These are phyloP conservation scores for Thinopyrum obtusiflorum DNA, from an alignment of 202 grass and related monocot genomes.

Conservation along the genomic window DNA sequence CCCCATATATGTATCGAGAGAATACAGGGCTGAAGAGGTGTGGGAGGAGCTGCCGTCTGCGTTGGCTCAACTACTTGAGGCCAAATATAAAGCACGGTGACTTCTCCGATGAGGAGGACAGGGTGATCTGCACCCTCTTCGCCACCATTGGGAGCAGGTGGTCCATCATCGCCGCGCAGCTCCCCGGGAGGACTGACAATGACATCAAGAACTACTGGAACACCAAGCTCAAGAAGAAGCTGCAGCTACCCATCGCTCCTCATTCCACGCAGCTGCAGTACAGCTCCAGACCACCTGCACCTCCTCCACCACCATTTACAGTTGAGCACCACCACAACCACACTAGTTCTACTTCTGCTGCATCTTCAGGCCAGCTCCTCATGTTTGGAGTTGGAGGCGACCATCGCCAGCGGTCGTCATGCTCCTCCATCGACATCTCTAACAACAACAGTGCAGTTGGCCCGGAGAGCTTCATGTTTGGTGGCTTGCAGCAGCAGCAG, in stretches of 20 bases:
- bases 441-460: not conserved
- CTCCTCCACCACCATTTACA: not conserved
- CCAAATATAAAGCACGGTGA: not conserved
- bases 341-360: not conserved
- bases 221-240: slow-evolving; percentile 67
- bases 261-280: not conserved
- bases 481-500: not conserved
- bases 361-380: not conserved
- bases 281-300: not conserved
- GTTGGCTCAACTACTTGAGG: not conserved
- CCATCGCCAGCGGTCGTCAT: too few species aligned
- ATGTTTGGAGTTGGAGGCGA: too few species aligned
- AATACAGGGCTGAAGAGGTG: not conserved
- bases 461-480: not conserved
- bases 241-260: not conserved
- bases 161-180: slow-evolving; percentile 13
- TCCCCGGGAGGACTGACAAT: slow-evolving; percentile 83
- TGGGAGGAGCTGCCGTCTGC: slow-evolving; percentile 3
- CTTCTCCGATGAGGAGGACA: slow-evolving; percentile 3
- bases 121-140: not conserved
- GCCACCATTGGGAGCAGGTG: not conserved
- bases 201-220: slow-evolving; percentile 97
- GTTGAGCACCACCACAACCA: not conserved
- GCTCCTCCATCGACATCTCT: not conserved
- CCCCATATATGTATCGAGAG: too few species aligned